A percentile compares a stretch with the other conserved stretches of the same genome.
phyloP scores from a whole-genome alignment of 140 eudicot species.

The Stevia rebaudiana region DNA sequence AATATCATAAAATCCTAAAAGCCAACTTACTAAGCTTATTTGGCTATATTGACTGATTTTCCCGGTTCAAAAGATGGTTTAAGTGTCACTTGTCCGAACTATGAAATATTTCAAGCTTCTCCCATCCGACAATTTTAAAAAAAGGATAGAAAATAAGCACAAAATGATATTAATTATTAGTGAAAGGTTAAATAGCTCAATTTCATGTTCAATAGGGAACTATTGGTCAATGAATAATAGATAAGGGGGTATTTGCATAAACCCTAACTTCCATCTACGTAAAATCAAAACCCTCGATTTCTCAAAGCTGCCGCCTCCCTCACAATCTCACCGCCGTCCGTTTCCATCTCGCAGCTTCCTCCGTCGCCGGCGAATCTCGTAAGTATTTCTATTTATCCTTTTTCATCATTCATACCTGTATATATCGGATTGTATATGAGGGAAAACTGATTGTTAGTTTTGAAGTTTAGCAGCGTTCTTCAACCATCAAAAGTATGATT shows the following conservation, averaged over 20 bases:
- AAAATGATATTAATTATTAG: neutral
- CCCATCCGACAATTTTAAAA: neutral
- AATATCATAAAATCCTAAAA: too few relatives aligned
- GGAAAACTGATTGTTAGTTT: neutral
- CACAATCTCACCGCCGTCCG: neutral
- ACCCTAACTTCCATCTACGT: slow-evolving; percentile 2
- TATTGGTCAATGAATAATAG: neutral
- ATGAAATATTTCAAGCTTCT: neutral
- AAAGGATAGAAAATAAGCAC: neutral
- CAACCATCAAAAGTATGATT: neutral
- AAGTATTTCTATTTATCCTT: neutral
- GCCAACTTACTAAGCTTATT: too few relatives aligned
- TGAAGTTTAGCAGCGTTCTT: neutral
- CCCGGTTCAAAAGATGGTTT: too few relatives aligned
- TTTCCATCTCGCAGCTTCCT: neutral
- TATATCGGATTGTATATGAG: neutral
- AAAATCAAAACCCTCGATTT: neutral
- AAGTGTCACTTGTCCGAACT: too few relatives aligned
- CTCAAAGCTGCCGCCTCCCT: neutral
- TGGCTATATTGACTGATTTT: too few relatives aligned
- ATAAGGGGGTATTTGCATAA: neutral
- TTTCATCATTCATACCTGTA: neutral
- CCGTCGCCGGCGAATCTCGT: neutral
- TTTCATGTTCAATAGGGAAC: neutral
- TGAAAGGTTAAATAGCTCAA: neutral